Conservation (phyloP, 805 yeast genomes). For the Saccharomycopsis fibuligera region DNA sequence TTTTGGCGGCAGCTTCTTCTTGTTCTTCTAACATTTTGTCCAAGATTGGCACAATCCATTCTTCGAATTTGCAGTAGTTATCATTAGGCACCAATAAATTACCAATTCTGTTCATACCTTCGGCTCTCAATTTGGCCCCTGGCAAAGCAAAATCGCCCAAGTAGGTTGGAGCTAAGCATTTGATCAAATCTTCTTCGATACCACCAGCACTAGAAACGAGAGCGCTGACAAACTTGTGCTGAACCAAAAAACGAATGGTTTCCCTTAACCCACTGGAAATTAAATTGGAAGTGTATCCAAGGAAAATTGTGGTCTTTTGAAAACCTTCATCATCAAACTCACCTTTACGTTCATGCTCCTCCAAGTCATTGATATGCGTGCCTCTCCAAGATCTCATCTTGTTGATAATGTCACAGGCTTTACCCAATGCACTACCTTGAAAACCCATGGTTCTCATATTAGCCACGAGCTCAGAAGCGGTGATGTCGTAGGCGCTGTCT, state of each 20-base stretch:
- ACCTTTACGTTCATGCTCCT: constrained; percentile 63
- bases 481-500: constrained; percentile 67
- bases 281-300: constrained; percentile 95
- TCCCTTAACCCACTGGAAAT: constrained; percentile 93
- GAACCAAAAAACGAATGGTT: constrained; percentile 81
- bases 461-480: constrained; percentile 69
- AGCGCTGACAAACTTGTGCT: constrained; percentile 90
- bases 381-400: constrained; percentile 95
- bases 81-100: constrained; percentile 95
- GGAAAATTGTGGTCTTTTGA: constrained; percentile 83
- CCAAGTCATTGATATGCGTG: constrained; percentile 56
- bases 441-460: constrained; percentile 96
- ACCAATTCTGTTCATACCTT: constrained; percentile 97
- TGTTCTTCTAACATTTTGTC: constrained; percentile 87
- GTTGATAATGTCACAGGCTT: constrained; percentile 88
- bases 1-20: constrained; percentile 45
- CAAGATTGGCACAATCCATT: constrained; percentile 95
- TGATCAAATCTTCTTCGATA: constrained; percentile 93
- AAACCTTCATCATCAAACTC: constrained; percentile 70
- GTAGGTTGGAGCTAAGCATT: constrained; percentile 93
- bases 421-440: constrained; percentile 82
- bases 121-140: constrained; percentile 79
- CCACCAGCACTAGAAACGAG: constrained; percentile 98
- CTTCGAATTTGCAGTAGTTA: constrained; percentile 95
- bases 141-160: constrained; percentile 84